A percentile compares a stretch with the other conserved stretches of the same genome.
phyloP scores from a whole-genome alignment of 2,329 filamentous ascomycete genomes.

The Fusarium pseudograminearum region DNA sequence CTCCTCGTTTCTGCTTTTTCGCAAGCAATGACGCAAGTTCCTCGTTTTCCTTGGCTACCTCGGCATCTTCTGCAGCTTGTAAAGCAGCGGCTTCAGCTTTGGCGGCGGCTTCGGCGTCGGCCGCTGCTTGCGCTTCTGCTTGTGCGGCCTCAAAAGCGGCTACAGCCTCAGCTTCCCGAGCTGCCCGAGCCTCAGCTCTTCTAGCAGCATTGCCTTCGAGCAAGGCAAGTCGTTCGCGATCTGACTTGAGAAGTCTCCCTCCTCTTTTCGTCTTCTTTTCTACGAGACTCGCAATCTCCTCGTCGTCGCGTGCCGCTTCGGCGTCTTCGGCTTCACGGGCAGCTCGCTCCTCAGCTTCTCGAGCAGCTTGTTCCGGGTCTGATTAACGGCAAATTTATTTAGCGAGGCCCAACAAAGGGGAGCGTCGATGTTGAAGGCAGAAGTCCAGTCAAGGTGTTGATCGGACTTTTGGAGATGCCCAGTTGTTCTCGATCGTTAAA shows the following conservation, averaged over 20 bases:
- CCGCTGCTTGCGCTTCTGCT: conserved; percentile 26
- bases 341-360: conserved; percentile 44
- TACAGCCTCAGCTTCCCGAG: conserved; percentile 20
- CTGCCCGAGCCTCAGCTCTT: conserved; percentile 45
- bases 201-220: conserved; percentile 43
- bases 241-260: conserved; percentile 40
- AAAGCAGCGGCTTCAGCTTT: conserved; percentile 41
- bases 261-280: conserved; percentile 54
- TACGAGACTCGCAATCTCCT: conserved; percentile 54
- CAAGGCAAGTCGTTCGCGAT: conserved; percentile 37
- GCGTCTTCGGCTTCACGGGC: conserved; percentile 43
- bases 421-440: conserved; percentile 63
- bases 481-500: conserved; percentile 59
- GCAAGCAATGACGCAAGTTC: conserved; percentile 33
- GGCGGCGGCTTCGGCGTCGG: conserved; percentile 31
- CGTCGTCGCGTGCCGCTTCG: conserved; percentile 45
- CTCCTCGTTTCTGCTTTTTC: conserved; percentile 41
- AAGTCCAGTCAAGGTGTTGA: conserved; percentile 56
- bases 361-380: conserved; percentile 47
- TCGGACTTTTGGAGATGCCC: conserved; percentile 58
- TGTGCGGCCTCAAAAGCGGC: conserved; percentile 40
- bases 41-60: conserved; percentile 41
- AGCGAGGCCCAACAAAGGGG: conserved; percentile 59
- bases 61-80: conserved; percentile 51
- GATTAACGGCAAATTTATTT: conserved; percentile 53